Evolutionary conservation across 2,329 filamentous ascomycete species (phyloP), one percentile per base, ranked within the genome.

Genomic region (Colletotrichum acutatum): DNA sequence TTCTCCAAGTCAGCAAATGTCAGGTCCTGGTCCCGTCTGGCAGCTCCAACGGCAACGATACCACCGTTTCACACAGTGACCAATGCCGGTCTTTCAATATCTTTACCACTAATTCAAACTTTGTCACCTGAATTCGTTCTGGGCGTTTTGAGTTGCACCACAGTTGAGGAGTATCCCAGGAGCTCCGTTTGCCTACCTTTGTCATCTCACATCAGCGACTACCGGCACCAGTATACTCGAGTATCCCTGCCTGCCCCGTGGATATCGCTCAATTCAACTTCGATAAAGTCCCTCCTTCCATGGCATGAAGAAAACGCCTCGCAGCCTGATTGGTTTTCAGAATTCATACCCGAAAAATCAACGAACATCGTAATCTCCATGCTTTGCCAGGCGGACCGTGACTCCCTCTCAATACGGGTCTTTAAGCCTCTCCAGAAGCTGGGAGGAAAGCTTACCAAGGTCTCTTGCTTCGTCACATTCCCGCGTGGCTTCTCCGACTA

Each of bases 51-150:
- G 49, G 61, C 30, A 26, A 64, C n/a, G 4, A 19, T 66, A 3
- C 67, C 67, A 9, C 61, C 54, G 2, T 54, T 53, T 11, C 59
- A 59, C 54, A 37, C 30, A 2, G 54, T 70, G 19, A 70, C 61
- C 5, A 66, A 70, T n/a, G 37, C 61, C 14, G 61, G 67, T 1
- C 54, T 70, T 4, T 59, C 14, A 6, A 66, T 70, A 12, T 32
- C 28, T n/a, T n/a, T 70, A 2, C 67, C 67, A 4, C 42, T 66
- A 0, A 37, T 70, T 26, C 28, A 46, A 3, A 70, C 67, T 0
- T 24, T 70, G 5, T 59, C 37, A 0, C 37, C 67, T 4, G 14
- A 28, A 5, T 59, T 70, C 7, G 61, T 65, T 11, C 42, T 66
- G 6, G 67, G 24, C 1, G 24, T 66, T 9, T 28, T 59, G 11